phyloP scores from a whole-genome alignment of 228 moss, liverwort and hornwort genomes.

The Sphagnum fallax region DNA sequence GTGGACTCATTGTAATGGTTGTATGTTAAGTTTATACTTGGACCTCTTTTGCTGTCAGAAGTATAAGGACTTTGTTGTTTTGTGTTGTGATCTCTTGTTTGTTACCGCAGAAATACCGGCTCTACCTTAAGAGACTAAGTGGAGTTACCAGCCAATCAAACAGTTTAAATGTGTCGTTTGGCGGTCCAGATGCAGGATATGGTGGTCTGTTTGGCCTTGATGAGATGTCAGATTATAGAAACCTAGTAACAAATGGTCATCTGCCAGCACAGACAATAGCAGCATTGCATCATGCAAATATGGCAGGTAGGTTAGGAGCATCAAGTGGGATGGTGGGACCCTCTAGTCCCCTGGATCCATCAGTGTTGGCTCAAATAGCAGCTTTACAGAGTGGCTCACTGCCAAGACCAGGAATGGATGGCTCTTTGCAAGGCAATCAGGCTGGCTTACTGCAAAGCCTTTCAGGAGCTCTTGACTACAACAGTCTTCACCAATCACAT shows the following conservation, averaged over 20 bases:
- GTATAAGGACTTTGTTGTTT: no score
- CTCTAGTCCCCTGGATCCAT: constrained; percentile 39
- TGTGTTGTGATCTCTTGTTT: not conserved
- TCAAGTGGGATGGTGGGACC: constrained; percentile 36
- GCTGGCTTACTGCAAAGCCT: constrained; percentile 19
- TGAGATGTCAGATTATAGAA: constrained; percentile 30
- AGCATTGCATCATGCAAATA: constrained; percentile 22
- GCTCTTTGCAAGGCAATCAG: constrained; percentile 24
- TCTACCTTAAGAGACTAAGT: constrained; percentile 60
- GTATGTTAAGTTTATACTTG: no score
- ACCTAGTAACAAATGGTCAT: constrained; percentile 21
- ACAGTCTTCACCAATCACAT: constrained; percentile 39
- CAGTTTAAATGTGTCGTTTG: constrained; percentile 44
- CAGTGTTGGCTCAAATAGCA: constrained; percentile 20
- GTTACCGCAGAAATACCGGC: constrained; percentile 44
- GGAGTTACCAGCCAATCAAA: constrained; percentile 42
- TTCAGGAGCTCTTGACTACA: constrained; percentile 39
- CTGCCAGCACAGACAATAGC: constrained; percentile 43
- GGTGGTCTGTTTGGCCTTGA: constrained; percentile 33
- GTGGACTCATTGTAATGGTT: no score
- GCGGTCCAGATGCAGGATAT: constrained; percentile 40
- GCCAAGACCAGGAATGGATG: constrained; percentile 32
- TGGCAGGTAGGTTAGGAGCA: constrained; percentile 43
- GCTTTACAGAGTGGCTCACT: constrained; percentile 23
- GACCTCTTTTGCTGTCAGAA: no score